Evolutionary conservation across 2,329 filamentous ascomycete genomes (phyloP).

Genomic region (Stachybotrys elegans): DNA sequence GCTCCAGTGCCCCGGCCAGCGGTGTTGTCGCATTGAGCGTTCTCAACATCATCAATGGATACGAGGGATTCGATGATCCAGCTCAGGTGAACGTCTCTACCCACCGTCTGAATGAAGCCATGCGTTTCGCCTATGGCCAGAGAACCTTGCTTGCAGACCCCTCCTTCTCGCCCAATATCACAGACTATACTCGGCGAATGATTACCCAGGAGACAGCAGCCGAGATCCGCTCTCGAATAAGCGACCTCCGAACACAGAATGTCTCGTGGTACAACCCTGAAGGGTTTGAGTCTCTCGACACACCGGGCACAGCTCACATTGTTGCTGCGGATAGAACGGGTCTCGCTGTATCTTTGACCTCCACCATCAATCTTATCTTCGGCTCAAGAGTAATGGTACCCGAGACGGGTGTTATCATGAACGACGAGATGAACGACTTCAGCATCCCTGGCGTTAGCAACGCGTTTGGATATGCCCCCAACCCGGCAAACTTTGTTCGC

Average conservation of each 20-base stretch:
- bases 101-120: constrained; percentile 77
- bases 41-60: constrained; percentile 71
- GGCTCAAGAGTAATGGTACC: constrained; percentile 72
- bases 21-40: constrained; percentile 68
- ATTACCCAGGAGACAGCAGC: constrained; percentile 60
- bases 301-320: constrained; percentile 64
- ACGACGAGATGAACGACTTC: constrained; percentile 65
- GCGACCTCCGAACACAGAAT: constrained; percentile 31
- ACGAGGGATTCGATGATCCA: constrained; percentile 56
- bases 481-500: constrained; percentile 67
- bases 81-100: constrained; percentile 56
- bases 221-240: constrained; percentile 42
- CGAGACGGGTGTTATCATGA: constrained; percentile 75
- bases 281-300: constrained; percentile 45
- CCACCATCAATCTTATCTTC: constrained; percentile 77
- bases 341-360: constrained; percentile 70
- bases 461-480: constrained; percentile 72
- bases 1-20: constrained; percentile 65
- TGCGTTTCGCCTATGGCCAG: constrained; percentile 75
- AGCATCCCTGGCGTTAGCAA: constrained; percentile 68
- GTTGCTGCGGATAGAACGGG: constrained; percentile 65
- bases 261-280: constrained; percentile 39
- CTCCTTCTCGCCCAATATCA: constrained; percentile 55
- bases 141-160: constrained; percentile 74
- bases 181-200: constrained; percentile 56